Evolutionary conservation across 2,329 filamentous ascomycete genomes (phyloP).

Genomic region (Colletotrichum higginsianum): DNA sequence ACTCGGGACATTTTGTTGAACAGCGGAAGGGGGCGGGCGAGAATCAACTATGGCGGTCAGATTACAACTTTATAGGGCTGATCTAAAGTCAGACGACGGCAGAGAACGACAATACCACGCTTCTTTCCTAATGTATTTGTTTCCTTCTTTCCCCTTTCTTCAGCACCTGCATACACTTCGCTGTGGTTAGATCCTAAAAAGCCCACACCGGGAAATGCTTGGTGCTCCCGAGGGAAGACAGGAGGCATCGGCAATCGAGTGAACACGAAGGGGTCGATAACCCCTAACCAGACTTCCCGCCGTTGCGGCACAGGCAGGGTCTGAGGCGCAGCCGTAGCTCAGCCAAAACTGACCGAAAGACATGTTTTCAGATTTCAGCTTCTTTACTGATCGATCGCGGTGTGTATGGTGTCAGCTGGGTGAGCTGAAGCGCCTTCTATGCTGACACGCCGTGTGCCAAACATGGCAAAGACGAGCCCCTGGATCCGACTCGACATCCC

Average conservation of each 20-base stretch:
- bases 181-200: background rate
- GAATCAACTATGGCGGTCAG: background rate
- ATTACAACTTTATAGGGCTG: background rate
- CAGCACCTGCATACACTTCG: background rate
- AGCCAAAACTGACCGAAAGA: background rate
- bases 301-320: background rate
- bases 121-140: too few relatives aligned
- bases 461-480: background rate
- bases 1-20: background rate
- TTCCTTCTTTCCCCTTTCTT: too few relatives aligned
- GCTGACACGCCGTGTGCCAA: background rate
- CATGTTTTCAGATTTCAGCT: background rate
- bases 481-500: background rate
- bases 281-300: background rate
- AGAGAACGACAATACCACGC: background rate
- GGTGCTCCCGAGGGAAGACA: too few relatives aligned
- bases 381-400: too few relatives aligned
- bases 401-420: background rate
- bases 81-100: background rate
- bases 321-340: background rate
- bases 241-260: constrained; percentile 3
- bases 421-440: background rate
- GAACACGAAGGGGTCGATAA: constrained; percentile 14
- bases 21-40: background rate
- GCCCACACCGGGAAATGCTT: too few relatives aligned